Base-by-base conservation (phyloP, 2,329 filamentous ascomycete species). In the Calcarisporium arbuscula region DNA sequence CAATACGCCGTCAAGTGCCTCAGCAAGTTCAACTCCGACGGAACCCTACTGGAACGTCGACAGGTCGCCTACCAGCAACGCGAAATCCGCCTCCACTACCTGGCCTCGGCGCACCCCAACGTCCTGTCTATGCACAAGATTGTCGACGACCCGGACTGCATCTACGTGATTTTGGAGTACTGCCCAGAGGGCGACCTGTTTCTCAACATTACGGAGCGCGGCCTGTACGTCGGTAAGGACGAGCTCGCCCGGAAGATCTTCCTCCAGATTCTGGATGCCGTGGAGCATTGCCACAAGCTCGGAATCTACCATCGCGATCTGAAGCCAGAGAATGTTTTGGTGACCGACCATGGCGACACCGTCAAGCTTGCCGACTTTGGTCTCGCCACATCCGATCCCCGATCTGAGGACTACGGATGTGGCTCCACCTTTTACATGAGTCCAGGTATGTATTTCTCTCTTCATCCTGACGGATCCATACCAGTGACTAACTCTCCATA, bases 341-440 rank as follows among this genome's bases (percentile, higher is more conserved):
- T 98, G 38, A 84, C 85, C 51, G 83, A 95, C 66, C 72, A 81
- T 45, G 90, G 90, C 46, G 78, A 82, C 64, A 92, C 87, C 22
- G 86, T 95, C 55, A 95, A 96, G 68, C 76, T 98, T 46, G 92
- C 90, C 47, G 92, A 98, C 64, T 98, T 98, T 72, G 92, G 92
- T 57, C 77, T 98, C 36, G 92, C 92, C 40, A 96, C 88, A 17
- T 80, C 79, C 39, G 85, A 90, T 46, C 73, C 79, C 46, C 72
- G 82, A 48, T 95, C 90, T 45, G 84, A 88, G 50, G 92, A 98
- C 60, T 95, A 95, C 62, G 92, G 92, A 53, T 98, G 92, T 60
- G 92, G 92, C 44, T 96, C 92, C 20, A 96, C 90, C 11, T 96
- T 96, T 55, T 98, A 98, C 68, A 98, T 96, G 92, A 95, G 88